Evolutionary conservation across 306 rosid species (phyloP), one percentile per base, ranked within the genome.

Genomic region (Casuarina glauca): DNA sequence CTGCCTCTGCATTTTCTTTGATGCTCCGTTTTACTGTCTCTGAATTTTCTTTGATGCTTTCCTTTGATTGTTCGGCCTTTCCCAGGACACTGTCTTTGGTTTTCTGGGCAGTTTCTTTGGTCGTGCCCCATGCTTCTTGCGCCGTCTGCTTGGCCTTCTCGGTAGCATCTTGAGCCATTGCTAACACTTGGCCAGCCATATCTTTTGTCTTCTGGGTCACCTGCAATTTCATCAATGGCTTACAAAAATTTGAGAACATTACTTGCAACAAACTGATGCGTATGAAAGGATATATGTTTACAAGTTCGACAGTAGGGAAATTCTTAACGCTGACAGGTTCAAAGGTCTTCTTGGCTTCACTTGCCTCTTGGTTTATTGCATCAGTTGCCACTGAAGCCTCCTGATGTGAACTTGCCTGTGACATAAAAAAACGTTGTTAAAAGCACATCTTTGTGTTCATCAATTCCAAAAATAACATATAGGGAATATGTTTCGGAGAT

Each of bases 91-190:
- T 69, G 42, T 86, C 91, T 11, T 87, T 79, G 19, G 97, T 89
- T 53, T 42, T 86, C 8, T 88, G 87, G 13, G 97, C 92, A 1
- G 90, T 85, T 73, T 80, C 84, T 84, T 87, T 88, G 8, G 97
- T 84, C 5, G 91, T 78, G 32, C 74, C 95, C 98, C 95, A 95
- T 20, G 91, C 90, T 0, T 82, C 90, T 70, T 88, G 90, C 81
- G 83, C 79, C 6, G 92, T 84, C 46, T 90, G 85, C 87, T 90
- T 94, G 63, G 93, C 94, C 60, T 83, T 92, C 74, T 83, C 90
- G 1, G 83, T 41, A 2, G 81, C 78, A 70, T 89, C 88, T 71
- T 92, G 89, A 45, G 97, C 90, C 50, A 79, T 74, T 11, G 68
- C 84, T 4, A 88, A 63, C 8, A 80, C 54, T 78, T 87, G 76